Base-by-base conservation (phyloP, 1,139 yeast species). In the Arxiozyma heterogenica region DNA sequence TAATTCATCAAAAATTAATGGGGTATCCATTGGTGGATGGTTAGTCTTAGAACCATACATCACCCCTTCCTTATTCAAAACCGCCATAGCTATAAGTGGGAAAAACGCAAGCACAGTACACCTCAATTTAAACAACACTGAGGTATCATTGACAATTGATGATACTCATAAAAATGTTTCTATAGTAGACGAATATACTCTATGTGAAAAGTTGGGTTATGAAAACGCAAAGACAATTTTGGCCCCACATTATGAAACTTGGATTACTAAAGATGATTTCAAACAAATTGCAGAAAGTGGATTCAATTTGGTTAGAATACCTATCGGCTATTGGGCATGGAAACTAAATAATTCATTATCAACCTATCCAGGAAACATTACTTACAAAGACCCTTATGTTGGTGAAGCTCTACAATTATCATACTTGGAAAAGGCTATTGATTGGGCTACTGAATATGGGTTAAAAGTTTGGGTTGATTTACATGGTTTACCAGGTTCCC, bases 311-410 rank as follows among this genome's bases (percentile, higher is more conserved):
- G 85, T 82, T 17, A 71, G 88, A 56, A 74, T 83, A 30, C 88
- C 88, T 5, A 73, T 82, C 46, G 87, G 88, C 1, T 83, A 83
- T 65, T 82, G 87, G 87, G 83, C 86, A 4, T 82, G 82, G 69
- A 71, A 73, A 56, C 64, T 51, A 41, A 72, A 72, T 38, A 67
- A 54, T 25, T 44, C 60, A 0, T 30, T 20, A 18, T 48, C 54
- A 27, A 45, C 46, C n/a, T 64, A 64, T 43, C 50, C 61, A 11
- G 57, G 56, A 18, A 58, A 59, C 45, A 58, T 61, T 21, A 58
- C 59, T 5, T 64, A 53, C 42, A 53, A 65, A 25, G 87, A 83
- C 64, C 86, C 86, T 1, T 83, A 81, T 57, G 82, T 82, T 8
- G 70, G 71, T 48, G 84, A 83, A 18, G 74, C 74, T 1, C 23